A percentile compares a stretch with the other conserved stretches of the same genome.
phyloP scores from a whole-genome alignment of 257 asterid genomes.

The Solanum ossicruentum region DNA sequence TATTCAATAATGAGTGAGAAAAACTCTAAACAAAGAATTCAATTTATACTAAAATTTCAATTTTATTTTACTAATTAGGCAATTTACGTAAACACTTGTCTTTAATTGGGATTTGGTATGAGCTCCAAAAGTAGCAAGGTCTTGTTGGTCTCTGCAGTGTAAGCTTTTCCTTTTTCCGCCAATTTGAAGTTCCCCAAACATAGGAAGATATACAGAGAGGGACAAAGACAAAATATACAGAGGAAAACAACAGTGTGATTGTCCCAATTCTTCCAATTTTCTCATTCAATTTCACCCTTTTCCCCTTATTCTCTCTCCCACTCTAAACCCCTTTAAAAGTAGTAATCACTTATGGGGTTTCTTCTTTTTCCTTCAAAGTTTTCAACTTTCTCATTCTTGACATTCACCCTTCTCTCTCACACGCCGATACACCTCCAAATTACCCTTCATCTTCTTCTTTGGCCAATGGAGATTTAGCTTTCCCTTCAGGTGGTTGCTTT shows the following conservation, averaged over 20 bases:
- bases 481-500: not conserved
- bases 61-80: not conserved
- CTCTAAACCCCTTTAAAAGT: not conserved
- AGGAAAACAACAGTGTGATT: constrained; percentile 3
- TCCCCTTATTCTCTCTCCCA: not conserved
- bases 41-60: no score
- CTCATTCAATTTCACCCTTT: constrained; percentile 11
- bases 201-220: not conserved
- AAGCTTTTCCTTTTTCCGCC: not conserved
- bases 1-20: no score
- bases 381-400: constrained; percentile 1
- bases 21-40: no score
- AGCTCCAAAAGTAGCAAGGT: not conserved
- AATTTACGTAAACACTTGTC: not conserved
- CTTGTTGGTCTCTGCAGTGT: not conserved
- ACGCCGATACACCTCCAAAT: not conserved
- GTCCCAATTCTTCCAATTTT: not conserved
- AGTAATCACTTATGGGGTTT: not conserved
- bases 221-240: not conserved
- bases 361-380: not conserved
- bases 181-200: not conserved
- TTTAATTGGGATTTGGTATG: not conserved
- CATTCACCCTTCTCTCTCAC: constrained; percentile 18
- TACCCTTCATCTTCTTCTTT: constrained; percentile 7
- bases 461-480: constrained; percentile 4